Evolutionary conservation across 352 stramenopile species (phyloP), one percentile per base, ranked within the genome.

Genomic region (Phytophthora chlamydospora): DNA sequence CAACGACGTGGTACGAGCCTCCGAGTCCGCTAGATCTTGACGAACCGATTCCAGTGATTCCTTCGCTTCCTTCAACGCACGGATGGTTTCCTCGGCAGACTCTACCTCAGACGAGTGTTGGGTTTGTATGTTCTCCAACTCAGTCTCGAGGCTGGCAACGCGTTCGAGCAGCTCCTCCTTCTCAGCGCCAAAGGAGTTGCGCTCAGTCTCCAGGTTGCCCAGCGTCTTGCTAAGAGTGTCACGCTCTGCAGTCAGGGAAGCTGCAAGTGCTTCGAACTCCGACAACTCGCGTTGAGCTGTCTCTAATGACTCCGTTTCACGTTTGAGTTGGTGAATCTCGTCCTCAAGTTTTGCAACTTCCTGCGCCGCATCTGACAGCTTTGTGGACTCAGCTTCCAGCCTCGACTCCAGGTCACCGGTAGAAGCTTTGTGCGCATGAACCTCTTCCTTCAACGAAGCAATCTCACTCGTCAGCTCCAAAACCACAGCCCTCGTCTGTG

Each of bases 91-190:
- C 58, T 73, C 62, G 4, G 43, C 35, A 19, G 58, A 39, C 12
- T 59, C 29, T 7, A 61, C 14, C 17, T 65, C 46, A 16, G n/a
- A 8, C 14, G 32, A 54, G 13, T 67, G 54, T 49, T 63, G 52
- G 29, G 6, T 67, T 54, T 51, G 60, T 2, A 75, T 34, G 4
- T 46, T 60, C 6, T 62, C 45, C 7, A 75, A 47, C 19, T 75
- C 39, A 1, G 27, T 4, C 38, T 73, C 43, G 10, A 75, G n/a
- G 6, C 9, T 19, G 24, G 63, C 16, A 10, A 67, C 43, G 21
- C 33, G 35, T 19, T 62, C 31, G 36, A 45, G 13, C 40, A 72
- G 51, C 12, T 65, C 11, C 13, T 62, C 39, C 6, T 62, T 73
- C 43, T 60, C 39, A 41, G 16, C n/a, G 16, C 32, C 38, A 21